phyloP scores from a whole-genome alignment of 495 filamentous ascomycete species.

The Durotheca rogersii region DNA sequence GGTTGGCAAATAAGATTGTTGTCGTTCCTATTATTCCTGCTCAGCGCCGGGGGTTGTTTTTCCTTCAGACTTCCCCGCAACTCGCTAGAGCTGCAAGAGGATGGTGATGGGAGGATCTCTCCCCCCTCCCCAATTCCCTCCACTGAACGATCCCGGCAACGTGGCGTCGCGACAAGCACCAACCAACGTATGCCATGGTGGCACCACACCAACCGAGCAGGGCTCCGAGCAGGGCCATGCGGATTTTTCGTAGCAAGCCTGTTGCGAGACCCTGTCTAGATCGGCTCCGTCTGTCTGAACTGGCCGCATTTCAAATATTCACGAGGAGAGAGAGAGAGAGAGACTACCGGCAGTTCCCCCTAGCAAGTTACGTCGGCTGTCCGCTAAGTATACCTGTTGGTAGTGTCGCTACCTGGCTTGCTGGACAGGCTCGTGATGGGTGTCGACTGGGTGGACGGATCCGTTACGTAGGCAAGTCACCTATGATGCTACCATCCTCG shows the following conservation, averaged over 20 bases:
- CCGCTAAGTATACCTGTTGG: too few species aligned
- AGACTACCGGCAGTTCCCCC: conserved; percentile 1
- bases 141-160: conserved; percentile 8
- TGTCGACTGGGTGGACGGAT: too few species aligned
- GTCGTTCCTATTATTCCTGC: conserved; percentile 4
- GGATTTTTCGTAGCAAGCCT: conserved; percentile 7
- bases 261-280: neutral
- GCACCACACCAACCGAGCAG: conserved; percentile 1
- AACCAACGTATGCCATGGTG: neutral
- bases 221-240: conserved; percentile 4
- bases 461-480: neutral
- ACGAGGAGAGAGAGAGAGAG: neutral
- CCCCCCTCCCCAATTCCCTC: conserved; percentile 4
- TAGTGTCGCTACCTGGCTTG: too few species aligned
- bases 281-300: neutral
- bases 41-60: neutral
- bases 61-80: conserved; percentile 5
- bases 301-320: conserved; percentile 4
- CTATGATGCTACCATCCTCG: conserved; percentile 1
- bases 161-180: conserved; percentile 14
- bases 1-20: too few species aligned
- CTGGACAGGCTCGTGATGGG: too few species aligned
- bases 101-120: neutral
- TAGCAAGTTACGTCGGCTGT: too few species aligned
- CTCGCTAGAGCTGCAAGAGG: conserved; percentile 2